Conservation (phyloP, 768 basidiomycete genomes). For the Tylopilus rubrobrunneus region DNA sequence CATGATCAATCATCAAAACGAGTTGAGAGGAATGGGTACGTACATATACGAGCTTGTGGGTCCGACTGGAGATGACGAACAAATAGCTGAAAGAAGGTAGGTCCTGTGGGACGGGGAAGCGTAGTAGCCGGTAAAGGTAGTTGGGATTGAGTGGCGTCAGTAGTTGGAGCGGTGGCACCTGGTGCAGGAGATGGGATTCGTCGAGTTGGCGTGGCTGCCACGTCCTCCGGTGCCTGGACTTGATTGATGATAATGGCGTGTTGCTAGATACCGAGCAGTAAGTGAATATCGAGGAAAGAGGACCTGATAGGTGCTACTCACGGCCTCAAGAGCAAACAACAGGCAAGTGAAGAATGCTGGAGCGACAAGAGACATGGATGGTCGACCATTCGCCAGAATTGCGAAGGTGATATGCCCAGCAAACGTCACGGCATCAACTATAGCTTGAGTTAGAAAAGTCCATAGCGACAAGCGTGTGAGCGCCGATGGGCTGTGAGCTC, state of each 20-base stretch:
- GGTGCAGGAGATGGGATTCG: slow-evolving; percentile 6
- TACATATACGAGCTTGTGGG: slow-evolving; percentile 70
- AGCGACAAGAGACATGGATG: slow-evolving; percentile 76
- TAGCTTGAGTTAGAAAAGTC: slow-evolving; percentile 76
- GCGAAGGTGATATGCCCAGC: slow-evolving; percentile 88
- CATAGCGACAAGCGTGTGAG: slow-evolving; percentile 78
- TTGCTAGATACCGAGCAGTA: slow-evolving; percentile 49
- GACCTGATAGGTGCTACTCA: slow-evolving; percentile 34
- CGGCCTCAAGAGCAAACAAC: slow-evolving; percentile 79
- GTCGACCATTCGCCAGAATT: slow-evolving; percentile 75
- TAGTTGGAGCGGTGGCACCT: slow-evolving; percentile 1
- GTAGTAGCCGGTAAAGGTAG: slow-evolving; percentile 20
- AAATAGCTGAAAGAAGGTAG: slow-evolving; percentile 45
- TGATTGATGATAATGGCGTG: slow-evolving; percentile 77
- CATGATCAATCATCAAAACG: slow-evolving; percentile 1
- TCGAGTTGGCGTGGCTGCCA: slow-evolving; percentile 29
- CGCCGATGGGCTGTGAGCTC: slow-evolving; percentile 73
- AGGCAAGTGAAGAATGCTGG: slow-evolving; percentile 83
- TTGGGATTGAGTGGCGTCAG: slow-evolving; percentile 10
- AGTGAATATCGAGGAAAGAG: background rate
- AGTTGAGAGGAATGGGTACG: slow-evolving; percentile 18
- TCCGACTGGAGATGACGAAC: slow-evolving; percentile 61
- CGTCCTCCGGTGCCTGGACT: slow-evolving; percentile 76
- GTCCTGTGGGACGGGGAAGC: slow-evolving; percentile 12
- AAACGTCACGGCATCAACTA: slow-evolving; percentile 80